Percentiles rank a stretch among this genome's conserved stretches.
Conservation (phyloP, 805 yeast genomes). For the Suhomyces vadensis region DNA sequence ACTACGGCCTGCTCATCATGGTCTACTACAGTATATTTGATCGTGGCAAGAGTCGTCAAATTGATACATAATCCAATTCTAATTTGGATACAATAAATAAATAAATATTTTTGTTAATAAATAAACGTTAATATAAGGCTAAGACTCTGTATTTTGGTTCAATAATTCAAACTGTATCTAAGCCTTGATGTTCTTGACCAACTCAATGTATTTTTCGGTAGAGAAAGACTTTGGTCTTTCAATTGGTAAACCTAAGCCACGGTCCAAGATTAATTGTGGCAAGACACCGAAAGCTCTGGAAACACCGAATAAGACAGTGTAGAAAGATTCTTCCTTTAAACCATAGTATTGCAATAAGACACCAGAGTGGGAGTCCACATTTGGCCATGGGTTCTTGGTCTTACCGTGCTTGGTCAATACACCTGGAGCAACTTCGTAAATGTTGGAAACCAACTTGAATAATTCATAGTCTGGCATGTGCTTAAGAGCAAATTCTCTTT, state of each 20-base stretch:
- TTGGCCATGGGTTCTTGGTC: constrained; percentile 84
- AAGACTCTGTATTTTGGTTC: constrained; percentile 2
- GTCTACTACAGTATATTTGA: not conserved
- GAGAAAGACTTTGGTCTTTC: constrained; percentile 70
- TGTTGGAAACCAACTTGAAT: constrained; percentile 64
- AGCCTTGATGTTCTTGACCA: constrained; percentile 52
- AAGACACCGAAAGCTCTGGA: constrained; percentile 79
- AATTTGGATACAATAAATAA: constrained; percentile 8
- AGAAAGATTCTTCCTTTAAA: constrained; percentile 67
- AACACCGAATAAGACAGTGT: constrained; percentile 81
- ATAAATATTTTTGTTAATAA: constrained; percentile 12
- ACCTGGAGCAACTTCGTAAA: constrained; percentile 71
- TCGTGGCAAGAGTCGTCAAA: constrained; percentile 7
- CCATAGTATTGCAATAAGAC: constrained; percentile 81
- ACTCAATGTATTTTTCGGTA: constrained; percentile 74
- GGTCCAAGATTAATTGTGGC: constrained; percentile 77
- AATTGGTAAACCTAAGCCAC: constrained; percentile 74
- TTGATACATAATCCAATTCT: constrained; percentile 6
- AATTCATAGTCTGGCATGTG: constrained; percentile 62
- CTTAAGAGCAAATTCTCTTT: constrained; percentile 65
- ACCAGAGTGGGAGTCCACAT: constrained; percentile 80
- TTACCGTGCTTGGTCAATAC: constrained; percentile 78
- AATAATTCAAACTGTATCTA: constrained; percentile 3
- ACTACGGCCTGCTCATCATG: no score
- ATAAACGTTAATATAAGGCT: constrained; percentile 11